Base-by-base conservation (phyloP, 495 filamentous ascomycete species). In the Penicillium cinerascens region DNA sequence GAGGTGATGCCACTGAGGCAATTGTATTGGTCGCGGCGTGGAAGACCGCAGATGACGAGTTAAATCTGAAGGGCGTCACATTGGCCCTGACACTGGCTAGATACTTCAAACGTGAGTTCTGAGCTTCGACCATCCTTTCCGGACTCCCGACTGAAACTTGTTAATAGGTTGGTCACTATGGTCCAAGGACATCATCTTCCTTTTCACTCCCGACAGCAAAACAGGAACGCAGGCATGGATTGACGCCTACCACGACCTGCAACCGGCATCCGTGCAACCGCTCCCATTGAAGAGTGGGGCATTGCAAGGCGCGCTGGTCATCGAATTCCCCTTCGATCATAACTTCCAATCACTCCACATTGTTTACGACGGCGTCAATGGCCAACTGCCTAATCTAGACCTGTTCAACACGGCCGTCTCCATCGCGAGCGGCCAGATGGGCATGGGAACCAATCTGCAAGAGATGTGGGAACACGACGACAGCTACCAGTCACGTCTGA, bases 101-200 rank as follows among this genome's bases (percentile, higher is more conserved):
- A 60, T 98, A 98, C 70, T 96, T 98, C 73, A 96, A 93, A 67
- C 78, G 87, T 83, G 60, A 42, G 79, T 67, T 46, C 6, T 35
- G 8, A 23, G 16, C n/a, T 52, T 26, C 23, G 17, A 27, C n/a
- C 3, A 1, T 20, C 6, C 40, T n/a, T 23, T 2, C 10, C 44
- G 21, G 6, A 18, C 10, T 37, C 9, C 13, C 29, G 35, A 47
- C 65, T 71, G 41, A 72, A 45, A 17, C 40, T 9, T 38, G n/a
- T 20, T 21, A 15, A 21, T 36, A 88, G 85, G 91, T 54, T 98
- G 93, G 93, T 96, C 90, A 22, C 75, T 98, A 10, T 98, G 93
- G 93, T 96, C 91, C 35, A 98, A 98, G 71, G 93, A 98, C 55
- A 96, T 98, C 58, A 93, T 98, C 42, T 85, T 98, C 69, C 68